phyloP scores from a whole-genome alignment of 2,329 filamentous ascomycete species.

The Aspergillus niger region DNA sequence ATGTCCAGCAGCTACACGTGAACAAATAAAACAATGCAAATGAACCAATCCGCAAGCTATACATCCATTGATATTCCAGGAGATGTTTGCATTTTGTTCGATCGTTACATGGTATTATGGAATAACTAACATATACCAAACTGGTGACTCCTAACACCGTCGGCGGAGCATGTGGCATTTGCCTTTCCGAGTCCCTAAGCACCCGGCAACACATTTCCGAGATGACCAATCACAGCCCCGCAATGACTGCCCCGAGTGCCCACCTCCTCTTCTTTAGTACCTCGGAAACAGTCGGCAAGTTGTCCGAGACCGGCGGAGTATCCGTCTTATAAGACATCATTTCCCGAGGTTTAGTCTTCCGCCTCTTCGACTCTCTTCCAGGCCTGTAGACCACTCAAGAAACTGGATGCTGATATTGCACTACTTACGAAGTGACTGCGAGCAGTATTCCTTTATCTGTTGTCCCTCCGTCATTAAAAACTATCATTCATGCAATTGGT shows the following conservation, averaged over 20 bases:
- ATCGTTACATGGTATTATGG: no score
- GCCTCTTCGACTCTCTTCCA: not conserved
- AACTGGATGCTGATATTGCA: not conserved
- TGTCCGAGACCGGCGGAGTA: slow-evolving; percentile 20
- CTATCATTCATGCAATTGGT: not conserved
- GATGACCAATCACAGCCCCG: slow-evolving; percentile 19
- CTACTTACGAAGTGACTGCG: not conserved
- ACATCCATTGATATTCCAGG: no score
- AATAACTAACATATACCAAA: not conserved
- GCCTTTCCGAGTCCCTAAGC: not conserved
- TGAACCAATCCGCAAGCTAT: no score
- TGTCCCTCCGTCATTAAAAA: no score
- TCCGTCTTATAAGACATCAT: not conserved
- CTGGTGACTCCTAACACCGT: not conserved
- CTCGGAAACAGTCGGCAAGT: slow-evolving; percentile 16
- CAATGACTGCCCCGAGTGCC: not conserved
- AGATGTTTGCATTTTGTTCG: no score
- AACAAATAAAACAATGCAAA: no score
- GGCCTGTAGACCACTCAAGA: not conserved
- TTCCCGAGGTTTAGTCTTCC: not conserved
- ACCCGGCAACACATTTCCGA: slow-evolving; percentile 15
- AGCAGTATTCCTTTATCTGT: no score
- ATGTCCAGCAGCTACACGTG: no score
- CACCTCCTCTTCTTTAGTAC: not conserved
- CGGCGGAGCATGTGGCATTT: not conserved